Base-by-base conservation (phyloP, 176 grass and related monocot genomes). In the Musa acuminata region DNA sequence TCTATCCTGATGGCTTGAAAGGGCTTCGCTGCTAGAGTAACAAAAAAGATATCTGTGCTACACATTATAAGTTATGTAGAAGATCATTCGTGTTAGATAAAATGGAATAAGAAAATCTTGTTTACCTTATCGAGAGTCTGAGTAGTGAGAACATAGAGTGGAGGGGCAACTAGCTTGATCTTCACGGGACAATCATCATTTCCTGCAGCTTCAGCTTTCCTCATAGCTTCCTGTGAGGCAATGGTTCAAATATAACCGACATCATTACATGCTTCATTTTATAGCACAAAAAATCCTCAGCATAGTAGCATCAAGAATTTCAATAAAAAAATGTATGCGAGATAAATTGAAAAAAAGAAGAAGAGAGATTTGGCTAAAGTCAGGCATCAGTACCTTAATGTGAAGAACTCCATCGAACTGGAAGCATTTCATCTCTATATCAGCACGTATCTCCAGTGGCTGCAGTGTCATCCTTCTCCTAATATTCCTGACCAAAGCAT, bases 391-490 rank as follows among this genome's bases (percentile, higher is more conserved):
- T 43, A 43, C 35, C 92, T 96, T 91, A 72, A 96, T 96, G 67
- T 96, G 92, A 52, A 92, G 92, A 78, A 96, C 92, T 1, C 92
- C 92, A 83, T 96, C 92, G 50, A 92, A 92, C 35, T 96, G 89
- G 71, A 89, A 96, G 70, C 92, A 96, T 69, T 87, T 96, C 83
- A 96, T 96, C 82, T 96, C 89, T 0, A 96, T 72, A 53, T 92
- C 92, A 65, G 89, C 89, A 78, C 92, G 92, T 22, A 96, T 96
- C 84, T 96, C 92, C 13, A 96, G 82, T 26, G 92, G 92, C 35
- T 96, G 92, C 1, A 86, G 92, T 49, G 88, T 96, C 92, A 96
- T 96, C 66, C 92, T 91, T 64, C 92, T 81, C 77, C 88, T 85
- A 49, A 96, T 96, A 68, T 96, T 96, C 77, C 90, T 89, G 26